Base-by-base conservation (phyloP, 1,139 yeast genomes). In the Taphrina confusa region DNA sequence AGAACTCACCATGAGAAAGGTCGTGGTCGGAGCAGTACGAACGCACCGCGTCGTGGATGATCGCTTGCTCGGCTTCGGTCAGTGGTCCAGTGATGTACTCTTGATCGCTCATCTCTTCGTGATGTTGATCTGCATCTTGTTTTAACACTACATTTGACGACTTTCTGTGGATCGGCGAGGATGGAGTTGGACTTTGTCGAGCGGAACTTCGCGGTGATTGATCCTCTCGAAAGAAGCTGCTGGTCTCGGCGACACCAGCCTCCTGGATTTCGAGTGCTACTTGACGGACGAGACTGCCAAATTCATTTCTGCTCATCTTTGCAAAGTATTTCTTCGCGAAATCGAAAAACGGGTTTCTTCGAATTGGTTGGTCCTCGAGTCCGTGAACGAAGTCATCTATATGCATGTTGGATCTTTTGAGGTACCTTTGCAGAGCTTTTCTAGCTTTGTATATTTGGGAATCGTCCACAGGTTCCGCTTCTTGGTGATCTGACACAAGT, bases 11-110 rank as follows among this genome's bases (percentile, higher is more conserved):
- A 11, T 34, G 30, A 9, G 36, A 18, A 25, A 54, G 12, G n/a
- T 44, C 45, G 22, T 30, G 45, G 16, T 33, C 51, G 11, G 20
- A 11, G 37, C 58, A 54, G 22, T 54, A 44, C 28, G 45, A 33
- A 2, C 4, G 18, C 22, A 54, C 58, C 14, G 58, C 50, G 8
- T 42, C 51, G 9, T 16, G 8, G 1, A 54, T 33, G 5, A 23
- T 22, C n/a, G 23, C 12, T 18, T 33, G 27, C 22, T 54, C 58
- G 3, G 22, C 45, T 12, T 42, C 44, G 6, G 58, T 22, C n/a
- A 54, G 37, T 5, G 42, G 47, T 11, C 58, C 58, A 1, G 25
- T 22, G n/a, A 6, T 25, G 9, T 54, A 54, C 11, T 37, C 42
- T n/a, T n/a, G n/a, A n/a, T n/a, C n/a, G n/a, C n/a, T n/a, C n/a